Percentiles rank a stretch among this genome's conserved stretches.
phyloP scores from a whole-genome alignment of 208 protist species.

The Entamoeba dispar region DNA sequence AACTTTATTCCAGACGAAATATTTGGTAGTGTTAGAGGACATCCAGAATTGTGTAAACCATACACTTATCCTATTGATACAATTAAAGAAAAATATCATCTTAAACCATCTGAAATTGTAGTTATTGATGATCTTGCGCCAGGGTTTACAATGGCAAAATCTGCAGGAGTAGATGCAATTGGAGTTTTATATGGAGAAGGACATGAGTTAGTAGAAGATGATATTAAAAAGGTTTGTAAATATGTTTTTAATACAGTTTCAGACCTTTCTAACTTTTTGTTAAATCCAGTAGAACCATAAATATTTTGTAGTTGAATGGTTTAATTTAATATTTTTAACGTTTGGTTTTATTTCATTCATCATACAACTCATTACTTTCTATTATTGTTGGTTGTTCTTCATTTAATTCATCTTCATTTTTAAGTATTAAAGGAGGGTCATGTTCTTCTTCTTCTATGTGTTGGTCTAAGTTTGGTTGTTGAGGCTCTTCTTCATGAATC shows the following conservation, averaged over 20 bases:
- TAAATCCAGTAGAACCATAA: too few relatives aligned
- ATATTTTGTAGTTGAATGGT: too few relatives aligned
- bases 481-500: too few relatives aligned
- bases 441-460: too few relatives aligned
- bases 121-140: neutral
- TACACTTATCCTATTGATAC: neutral
- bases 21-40: neutral
- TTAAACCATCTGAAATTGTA: neutral
- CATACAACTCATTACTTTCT: too few relatives aligned
- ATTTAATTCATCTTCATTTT: too few relatives aligned
- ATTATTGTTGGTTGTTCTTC: too few relatives aligned
- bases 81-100: neutral
- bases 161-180: neutral
- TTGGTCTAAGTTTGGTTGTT: too few relatives aligned
- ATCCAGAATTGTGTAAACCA: neutral
- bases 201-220: neutral
- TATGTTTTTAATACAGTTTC: neutral
- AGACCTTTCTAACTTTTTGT: too few relatives aligned
- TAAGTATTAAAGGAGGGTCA: too few relatives aligned
- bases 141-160: neutral
- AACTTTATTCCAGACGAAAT: neutral
- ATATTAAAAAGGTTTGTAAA: neutral
- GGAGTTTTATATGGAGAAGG: neutral
- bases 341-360: too few relatives aligned
- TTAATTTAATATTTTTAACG: too few relatives aligned